Percentiles rank a stretch among this genome's conserved stretches.
Evolutionary conservation across 192 early-diverging fungal species (phyloP).

Genomic region (Coemansia sp.): DNA sequence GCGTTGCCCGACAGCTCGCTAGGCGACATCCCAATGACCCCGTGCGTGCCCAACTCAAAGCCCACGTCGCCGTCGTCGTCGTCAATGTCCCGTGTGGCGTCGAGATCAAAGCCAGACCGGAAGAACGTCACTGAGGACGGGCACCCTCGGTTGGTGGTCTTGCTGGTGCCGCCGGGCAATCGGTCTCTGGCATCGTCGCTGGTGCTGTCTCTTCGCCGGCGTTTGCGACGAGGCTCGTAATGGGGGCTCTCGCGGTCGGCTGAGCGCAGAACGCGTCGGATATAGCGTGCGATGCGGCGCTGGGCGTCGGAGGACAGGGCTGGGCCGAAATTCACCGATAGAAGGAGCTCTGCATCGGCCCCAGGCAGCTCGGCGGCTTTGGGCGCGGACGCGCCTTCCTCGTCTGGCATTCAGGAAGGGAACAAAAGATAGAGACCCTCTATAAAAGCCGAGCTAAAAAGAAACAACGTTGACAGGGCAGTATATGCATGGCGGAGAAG

Average conservation of each 20-base stretch:
- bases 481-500: too few species aligned
- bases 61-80: slow-evolving; percentile 2
- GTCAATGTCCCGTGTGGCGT: slow-evolving; percentile 9
- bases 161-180: not conserved
- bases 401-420: not conserved
- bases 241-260: not conserved
- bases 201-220: slow-evolving; percentile 17
- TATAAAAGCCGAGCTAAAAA: not conserved
- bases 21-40: slow-evolving; percentile 22
- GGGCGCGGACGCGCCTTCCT: not conserved
- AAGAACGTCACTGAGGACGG: slow-evolving; percentile 7
- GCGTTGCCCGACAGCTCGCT: slow-evolving; percentile 17
- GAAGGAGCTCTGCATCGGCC: slow-evolving; percentile 14
- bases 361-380: not conserved
- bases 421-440: not conserved
- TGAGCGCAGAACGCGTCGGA: slow-evolving; percentile 9
- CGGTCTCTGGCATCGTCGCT: slow-evolving; percentile 3
- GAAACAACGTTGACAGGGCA: too few species aligned
- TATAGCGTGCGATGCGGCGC: slow-evolving; percentile 20
- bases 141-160: not conserved
- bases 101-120: slow-evolving; percentile 27
- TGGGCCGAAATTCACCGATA: slow-evolving; percentile 25
- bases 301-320: slow-evolving; percentile 1
- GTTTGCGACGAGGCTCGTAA: slow-evolving; percentile 13
- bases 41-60: slow-evolving; percentile 19